Percentiles rank a stretch among this genome's conserved stretches.
Conservation (phyloP, 192 early-diverging fungal species). For the Entophlyctis luteolus region DNA sequence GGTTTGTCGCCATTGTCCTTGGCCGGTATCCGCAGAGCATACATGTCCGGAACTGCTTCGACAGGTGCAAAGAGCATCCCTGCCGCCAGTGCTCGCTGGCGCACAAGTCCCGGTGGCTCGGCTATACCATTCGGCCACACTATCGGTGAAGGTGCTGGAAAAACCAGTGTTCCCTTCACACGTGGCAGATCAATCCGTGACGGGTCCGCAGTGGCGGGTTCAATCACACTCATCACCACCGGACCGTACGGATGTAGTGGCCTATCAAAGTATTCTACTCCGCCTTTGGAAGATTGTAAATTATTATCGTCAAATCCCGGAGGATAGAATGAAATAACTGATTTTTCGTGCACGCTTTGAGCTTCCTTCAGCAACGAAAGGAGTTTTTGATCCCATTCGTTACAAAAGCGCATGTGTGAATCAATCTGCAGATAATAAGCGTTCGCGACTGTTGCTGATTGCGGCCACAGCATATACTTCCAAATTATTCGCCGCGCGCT, state of each 20-base stretch:
- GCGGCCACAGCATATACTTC: neutral
- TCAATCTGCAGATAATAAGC: conserved; percentile 26
- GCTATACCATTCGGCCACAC: neutral
- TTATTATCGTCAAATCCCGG: conserved; percentile 3
- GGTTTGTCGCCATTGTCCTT: neutral
- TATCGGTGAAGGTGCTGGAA: neutral
- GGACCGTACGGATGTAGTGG: conserved; percentile 11
- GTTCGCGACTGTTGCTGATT: neutral
- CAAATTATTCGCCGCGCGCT: conserved; percentile 7
- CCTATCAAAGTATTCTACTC: neutral
- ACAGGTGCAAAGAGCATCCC: conserved; percentile 21
- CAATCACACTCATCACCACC: neutral
- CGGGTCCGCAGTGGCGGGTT: conserved; percentile 8
- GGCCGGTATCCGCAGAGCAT: neutral
- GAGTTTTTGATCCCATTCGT: conserved; percentile 18
- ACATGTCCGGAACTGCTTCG: conserved; percentile 1
- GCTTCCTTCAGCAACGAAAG: neutral
- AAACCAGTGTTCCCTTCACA: neutral
- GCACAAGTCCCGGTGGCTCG: neutral
- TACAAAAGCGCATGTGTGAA: conserved; percentile 30
- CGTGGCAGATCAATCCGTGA: conserved; percentile 28
- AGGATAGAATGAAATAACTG: conserved; percentile 26
- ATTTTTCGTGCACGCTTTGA: neutral
- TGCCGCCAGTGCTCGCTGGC: conserved; percentile 16
- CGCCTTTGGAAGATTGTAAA: neutral